Evolutionary conservation across 768 basidiomycete species (phyloP).

Genomic region (Leccinum barrowsii): DNA sequence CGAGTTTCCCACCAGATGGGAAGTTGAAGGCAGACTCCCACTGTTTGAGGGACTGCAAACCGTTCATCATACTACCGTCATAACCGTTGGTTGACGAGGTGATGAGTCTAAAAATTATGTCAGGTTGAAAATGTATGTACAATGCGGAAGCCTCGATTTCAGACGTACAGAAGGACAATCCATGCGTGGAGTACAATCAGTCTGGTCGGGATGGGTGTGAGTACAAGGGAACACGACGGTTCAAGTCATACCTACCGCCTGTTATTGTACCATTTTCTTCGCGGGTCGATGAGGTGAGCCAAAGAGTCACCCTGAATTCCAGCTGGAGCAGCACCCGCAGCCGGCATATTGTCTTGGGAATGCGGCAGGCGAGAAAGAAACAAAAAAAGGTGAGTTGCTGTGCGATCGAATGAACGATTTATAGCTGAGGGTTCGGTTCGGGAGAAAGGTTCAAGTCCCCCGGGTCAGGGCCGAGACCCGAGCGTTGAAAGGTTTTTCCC

Average conservation of each 20-base stretch:
- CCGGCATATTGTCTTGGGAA: slow-evolving; percentile 40
- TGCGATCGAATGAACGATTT: slow-evolving; percentile 11
- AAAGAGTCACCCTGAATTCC: slow-evolving; percentile 35
- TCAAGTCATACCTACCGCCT: slow-evolving; percentile 42
- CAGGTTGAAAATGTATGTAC: not conserved
- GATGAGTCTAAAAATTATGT: slow-evolving; percentile 46
- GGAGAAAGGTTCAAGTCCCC: slow-evolving; percentile 4
- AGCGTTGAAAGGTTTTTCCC: slow-evolving; percentile 17
- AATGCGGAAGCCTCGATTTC: not conserved
- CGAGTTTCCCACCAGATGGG: slow-evolving; percentile 56
- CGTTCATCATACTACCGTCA: slow-evolving; percentile 80
- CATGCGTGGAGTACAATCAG: slow-evolving; percentile 63
- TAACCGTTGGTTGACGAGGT: slow-evolving; percentile 76
- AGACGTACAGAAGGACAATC: slow-evolving; percentile 61
- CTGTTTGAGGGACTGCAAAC: slow-evolving; percentile 62
- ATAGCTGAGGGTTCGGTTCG: slow-evolving; percentile 6
- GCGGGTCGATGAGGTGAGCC: slow-evolving; percentile 58
- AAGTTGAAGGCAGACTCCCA: slow-evolving; percentile 62
- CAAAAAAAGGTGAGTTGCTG: not conserved
- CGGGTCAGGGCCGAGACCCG: not conserved
- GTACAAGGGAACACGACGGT: not conserved
- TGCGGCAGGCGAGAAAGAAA: not conserved
- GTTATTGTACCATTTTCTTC: slow-evolving; percentile 75
- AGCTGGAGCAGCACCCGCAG: slow-evolving; percentile 40
- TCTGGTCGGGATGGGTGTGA: slow-evolving; percentile 30